Base-by-base conservation (phyloP, 1,284 basidiomycete genomes). In the Vanrija humicola region DNA sequence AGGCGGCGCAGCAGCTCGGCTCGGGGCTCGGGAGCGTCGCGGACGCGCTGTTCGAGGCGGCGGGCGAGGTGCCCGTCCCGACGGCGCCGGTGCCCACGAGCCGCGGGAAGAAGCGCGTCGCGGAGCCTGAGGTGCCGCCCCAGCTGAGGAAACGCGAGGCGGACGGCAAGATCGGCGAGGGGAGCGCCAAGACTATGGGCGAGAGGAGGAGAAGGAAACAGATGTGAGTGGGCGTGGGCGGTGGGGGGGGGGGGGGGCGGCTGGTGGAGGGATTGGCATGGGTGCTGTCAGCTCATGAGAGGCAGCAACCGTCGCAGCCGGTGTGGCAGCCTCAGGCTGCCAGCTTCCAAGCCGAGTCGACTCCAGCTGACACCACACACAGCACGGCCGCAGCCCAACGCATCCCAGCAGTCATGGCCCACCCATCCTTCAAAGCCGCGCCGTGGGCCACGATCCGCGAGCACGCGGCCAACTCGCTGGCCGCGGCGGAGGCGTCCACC, bases 391-490 rank as follows among this genome's bases (percentile, higher is more conserved):
- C 67, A 29, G 64, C 68, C 6, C 66, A 64, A 47, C 59, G 73
- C 42, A 70, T 74, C 56, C 69, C 70, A 12, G 72, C 71, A 2
- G 67, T 77, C 29, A 62, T 75, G 59, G 57, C 64, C 21, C 73
- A 75, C 57, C 73, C 73, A 2, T 64, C 68, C 1, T 77, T 68
- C 65, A 70, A 74, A 58, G 57, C 66, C 12, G 70, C 72, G 53
- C 75, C 75, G 2, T 77, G 74, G 68, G 73, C 72, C 3, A 69
- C 74, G 15, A 77, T 77, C 52, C 61, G 75, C 16, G 63, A 73
- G 43, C 74, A 77, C 53, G 74, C 71, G 0, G 61, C 65, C 21
- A 76, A 77, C 58, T 66, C 69, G 9, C 47, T 77, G 6, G 68
- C 69, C 10, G 48, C 57, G 18, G 60, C 68, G 38, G 55, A 55